Base-by-base conservation (phyloP, 805 yeast species). In the Candida sonorensis region DNA sequence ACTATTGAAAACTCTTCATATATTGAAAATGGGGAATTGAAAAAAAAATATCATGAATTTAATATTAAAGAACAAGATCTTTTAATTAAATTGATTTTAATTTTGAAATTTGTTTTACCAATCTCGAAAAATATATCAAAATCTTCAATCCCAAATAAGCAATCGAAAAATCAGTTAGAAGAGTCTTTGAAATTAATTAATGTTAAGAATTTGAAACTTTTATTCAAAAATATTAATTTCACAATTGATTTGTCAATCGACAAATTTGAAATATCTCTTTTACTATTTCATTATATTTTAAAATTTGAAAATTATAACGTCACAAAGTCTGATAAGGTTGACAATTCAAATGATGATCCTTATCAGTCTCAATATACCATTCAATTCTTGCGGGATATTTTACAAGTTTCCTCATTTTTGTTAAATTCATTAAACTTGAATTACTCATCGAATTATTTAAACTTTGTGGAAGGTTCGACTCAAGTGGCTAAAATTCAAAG, bases 71-170 rank as follows among this genome's bases (percentile, higher is more conserved):
- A 57, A 29, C 63, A 57, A 34, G 57, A 51, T 32, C 44, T 57
- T n/a, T 65, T 72, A 37, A 60, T 72, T 11, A 72, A 72, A 45
- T 66, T 75, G 21, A 69, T 73, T 55, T 50, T 73, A 17, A 64
- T 67, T 57, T 62, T 73, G 53, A 72, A 69, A 62, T 72, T 53
- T 64, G 71, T 45, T 45, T 64, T 37, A 48, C 61, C 50, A 53
- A 63, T 52, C 41, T 71, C 57, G n/a, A 52, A 48, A 35, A 33
- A 38, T 18, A 33, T 34, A 25, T 36, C 46, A 5, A 15, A 24
- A 9, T 46, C 51, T 4, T 46, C 49, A 7, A 41, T 55, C 12
- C 57, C 56, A 17, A 48, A 50, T 36, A 48, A 46, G 31, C 42
- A 44, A 22, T 46, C 58, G 4, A 23, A 38, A 21, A 52, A 46